phyloP scores from a whole-genome alignment of 2,329 filamentous ascomycete species.

The Xylariomycetidae sp. region DNA sequence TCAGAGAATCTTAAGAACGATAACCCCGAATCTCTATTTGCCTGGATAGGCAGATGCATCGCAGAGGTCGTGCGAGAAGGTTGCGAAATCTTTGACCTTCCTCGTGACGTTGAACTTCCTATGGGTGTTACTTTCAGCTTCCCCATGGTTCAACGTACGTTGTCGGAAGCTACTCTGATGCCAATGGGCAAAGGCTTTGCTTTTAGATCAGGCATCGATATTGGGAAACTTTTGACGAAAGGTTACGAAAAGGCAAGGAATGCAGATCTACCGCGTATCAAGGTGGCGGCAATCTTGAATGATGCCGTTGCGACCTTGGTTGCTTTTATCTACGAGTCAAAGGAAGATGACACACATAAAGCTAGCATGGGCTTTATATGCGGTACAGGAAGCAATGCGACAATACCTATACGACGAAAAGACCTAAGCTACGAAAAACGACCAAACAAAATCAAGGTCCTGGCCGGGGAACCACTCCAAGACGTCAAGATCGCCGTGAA shows the following conservation, averaged over 20 bases:
- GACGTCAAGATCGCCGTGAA: constrained; percentile 71
- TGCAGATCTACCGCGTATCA: constrained; percentile 56
- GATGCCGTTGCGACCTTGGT: constrained; percentile 76
- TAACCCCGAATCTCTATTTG: constrained; percentile 69
- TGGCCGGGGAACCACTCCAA: constrained; percentile 39
- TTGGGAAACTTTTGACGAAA: constrained; percentile 53
- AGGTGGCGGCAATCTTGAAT: constrained; percentile 73
- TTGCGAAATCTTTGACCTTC: constrained; percentile 37
- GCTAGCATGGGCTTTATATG: constrained; percentile 78
- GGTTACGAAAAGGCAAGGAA: constrained; percentile 52
- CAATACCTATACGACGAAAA: constrained; percentile 63
- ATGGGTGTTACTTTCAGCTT: constrained; percentile 69
- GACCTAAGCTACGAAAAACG: constrained; percentile 61
- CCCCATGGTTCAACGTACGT: constrained; percentile 60
- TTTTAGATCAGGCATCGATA: constrained; percentile 54
- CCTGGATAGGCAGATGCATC: constrained; percentile 78
- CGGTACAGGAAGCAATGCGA: constrained; percentile 78
- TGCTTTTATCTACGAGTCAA: constrained; percentile 69
- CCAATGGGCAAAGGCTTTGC: constrained; percentile 67
- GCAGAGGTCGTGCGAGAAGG: constrained; percentile 65
- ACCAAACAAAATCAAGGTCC: constrained; percentile 42
- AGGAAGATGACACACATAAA: constrained; percentile 54
- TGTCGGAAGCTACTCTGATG: constrained; percentile 60
- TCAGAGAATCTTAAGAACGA: constrained; percentile 68
- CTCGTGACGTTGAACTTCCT: constrained; percentile 44